Conservation (phyloP, 1,284 basidiomycete species). For the Malassezia arunalokei region DNA sequence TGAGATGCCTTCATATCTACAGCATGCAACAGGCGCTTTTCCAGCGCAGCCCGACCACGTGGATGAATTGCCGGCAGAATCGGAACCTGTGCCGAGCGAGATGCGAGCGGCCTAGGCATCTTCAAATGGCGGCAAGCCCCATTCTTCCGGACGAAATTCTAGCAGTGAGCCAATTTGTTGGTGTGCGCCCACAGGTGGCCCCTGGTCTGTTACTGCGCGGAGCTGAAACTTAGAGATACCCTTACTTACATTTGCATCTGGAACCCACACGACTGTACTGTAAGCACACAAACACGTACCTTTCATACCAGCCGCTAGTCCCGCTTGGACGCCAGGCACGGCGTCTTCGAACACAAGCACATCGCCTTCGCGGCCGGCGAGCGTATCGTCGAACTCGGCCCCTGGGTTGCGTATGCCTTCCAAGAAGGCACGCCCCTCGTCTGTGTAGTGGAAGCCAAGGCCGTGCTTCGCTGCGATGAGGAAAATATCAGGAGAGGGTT, state of each 20-base stretch:
- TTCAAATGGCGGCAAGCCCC: conserved; percentile 38
- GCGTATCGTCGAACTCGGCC: conserved; percentile 21
- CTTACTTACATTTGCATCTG: conserved; percentile 30
- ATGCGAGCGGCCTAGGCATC: conserved; percentile 11
- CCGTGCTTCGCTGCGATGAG: conserved; percentile 39
- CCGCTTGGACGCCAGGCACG: conserved; percentile 39
- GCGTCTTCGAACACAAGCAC: conserved; percentile 47
- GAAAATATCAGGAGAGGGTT: conserved; percentile 45
- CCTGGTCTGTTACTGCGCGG: conserved; percentile 17
- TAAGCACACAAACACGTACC: conserved; percentile 16
- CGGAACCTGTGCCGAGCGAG: background rate
- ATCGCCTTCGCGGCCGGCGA: conserved; percentile 29
- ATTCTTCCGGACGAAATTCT: conserved; percentile 37
- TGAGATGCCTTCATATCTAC: conserved; percentile 34
- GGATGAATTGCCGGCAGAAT: conserved; percentile 26
- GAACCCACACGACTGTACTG: conserved; percentile 39
- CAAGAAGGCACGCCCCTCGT: conserved; percentile 18
- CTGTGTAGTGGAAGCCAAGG: conserved; percentile 20
- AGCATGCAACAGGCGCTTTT: conserved; percentile 12
- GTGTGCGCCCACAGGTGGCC: conserved; percentile 20
- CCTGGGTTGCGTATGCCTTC: conserved; percentile 24
- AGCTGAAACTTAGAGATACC: conserved; percentile 5
- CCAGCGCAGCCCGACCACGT: conserved; percentile 35
- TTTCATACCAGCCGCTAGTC: conserved; percentile 40
- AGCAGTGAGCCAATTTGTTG: conserved; percentile 36